Base-by-base conservation (phyloP, 164 flowering plant species). In the Umbilicus rupestris region DNA sequence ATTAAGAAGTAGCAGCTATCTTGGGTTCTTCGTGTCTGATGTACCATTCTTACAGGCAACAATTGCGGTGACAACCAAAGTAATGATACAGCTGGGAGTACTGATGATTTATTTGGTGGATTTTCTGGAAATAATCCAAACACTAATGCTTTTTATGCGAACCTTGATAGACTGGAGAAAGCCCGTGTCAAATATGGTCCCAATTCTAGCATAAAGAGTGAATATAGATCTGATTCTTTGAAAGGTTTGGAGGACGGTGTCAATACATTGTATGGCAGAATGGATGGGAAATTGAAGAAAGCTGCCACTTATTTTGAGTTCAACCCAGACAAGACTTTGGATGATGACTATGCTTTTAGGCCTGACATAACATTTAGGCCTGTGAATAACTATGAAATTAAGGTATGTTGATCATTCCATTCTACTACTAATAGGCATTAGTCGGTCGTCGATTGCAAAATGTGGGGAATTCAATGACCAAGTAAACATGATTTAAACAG, bases 221-320 rank as follows among this genome's bases (percentile, higher is more conserved):
- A 71, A 7, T 37, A 59, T 29, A 37, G 24, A 70, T 71, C 77
- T 14, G 70, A 50, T 8, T 47, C 64, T 37, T 0, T 71, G 62
- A 81, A 76, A 71, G 84, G 76, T 15, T 55, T 80, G 26, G 89
- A 82, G 66, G 88, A 82, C 60, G 78, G 74, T 69, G 73, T 77
- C 44, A 73, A 55, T 72, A 70, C 92, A 11, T 73, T 82, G 68
- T 75, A 80, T 8, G 97, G 87, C 80, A 87, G 89, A 50, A 79
- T 89, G 87, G 91, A 87, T 69, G 82, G 73, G 62, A 85, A 84
- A 70, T 69, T 92, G 76, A 76, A 78, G 80, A 67, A 83, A 68
- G 92, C 88, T n/a, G 92, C 96, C 20, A 66, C 76, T 8, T 78
- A 77, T 66, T 91, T 85, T 73, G 79, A 85, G 28, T 65, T 66